Percentiles rank a stretch among this genome's conserved stretches.
Evolutionary conservation across 805 yeast genomes (phyloP).

Genomic region (Sugiyamaella marilandica): DNA sequence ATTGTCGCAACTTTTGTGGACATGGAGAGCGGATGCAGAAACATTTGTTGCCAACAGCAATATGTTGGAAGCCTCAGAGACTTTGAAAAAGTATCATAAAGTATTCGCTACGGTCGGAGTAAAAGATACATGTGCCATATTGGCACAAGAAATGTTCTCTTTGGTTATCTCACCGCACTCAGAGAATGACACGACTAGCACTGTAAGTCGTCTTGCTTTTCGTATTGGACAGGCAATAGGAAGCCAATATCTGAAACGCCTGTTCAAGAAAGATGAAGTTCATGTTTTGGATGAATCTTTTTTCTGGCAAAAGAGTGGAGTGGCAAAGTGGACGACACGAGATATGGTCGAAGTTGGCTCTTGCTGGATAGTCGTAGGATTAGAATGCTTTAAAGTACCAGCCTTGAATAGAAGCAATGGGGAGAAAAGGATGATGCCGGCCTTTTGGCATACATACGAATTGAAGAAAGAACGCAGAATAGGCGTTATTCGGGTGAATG

Average conservation of each 20-base stretch:
- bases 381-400: conserved; percentile 73
- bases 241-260: too few species aligned
- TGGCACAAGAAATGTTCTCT: conserved; percentile 70
- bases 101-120: conserved; percentile 18
- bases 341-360: conserved; percentile 72
- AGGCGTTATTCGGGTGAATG: conserved; percentile 76
- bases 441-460: conserved; percentile 82
- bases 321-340: conserved; percentile 46
- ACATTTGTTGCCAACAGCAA: neutral
- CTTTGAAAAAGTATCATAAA: neutral
- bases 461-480: conserved; percentile 65
- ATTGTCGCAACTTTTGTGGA: conserved; percentile 53
- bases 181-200: conserved; percentile 32
- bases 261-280: too few species aligned
- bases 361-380: conserved; percentile 59
- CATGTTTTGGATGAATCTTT: too few species aligned
- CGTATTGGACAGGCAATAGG: neutral
- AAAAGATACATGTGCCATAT: conserved; percentile 33
- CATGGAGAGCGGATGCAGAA: conserved; percentile 40
- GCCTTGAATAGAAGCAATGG: conserved; percentile 73
- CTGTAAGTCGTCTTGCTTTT: neutral
- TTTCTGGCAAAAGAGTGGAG: neutral
- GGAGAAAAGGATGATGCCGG: conserved; percentile 72
- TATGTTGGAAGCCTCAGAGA: neutral
- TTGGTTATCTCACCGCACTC: conserved; percentile 62